Base-by-base conservation (phyloP, 2,329 filamentous ascomycete species). In the Fusarium sulawesiense region DNA sequence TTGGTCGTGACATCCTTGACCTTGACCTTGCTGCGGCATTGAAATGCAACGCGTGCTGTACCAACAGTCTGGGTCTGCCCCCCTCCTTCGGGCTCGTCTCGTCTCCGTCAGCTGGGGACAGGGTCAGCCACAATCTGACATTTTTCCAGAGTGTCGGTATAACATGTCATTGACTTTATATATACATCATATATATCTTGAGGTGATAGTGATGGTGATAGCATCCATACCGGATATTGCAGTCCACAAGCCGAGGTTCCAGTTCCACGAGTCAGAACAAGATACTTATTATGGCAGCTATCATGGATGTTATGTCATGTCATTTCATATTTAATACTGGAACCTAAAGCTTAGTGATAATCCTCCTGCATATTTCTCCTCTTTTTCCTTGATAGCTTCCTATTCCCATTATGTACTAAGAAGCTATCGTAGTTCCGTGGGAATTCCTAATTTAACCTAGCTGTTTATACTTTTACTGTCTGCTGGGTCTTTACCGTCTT, bases 311-410 rank as follows among this genome's bases (percentile, higher is more conserved):
- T 29, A 13, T 29, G 12, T 30, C 29, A 30, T 30, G 29, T 14
- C 12, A 30, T 30, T 30, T 30, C 3, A 30, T 14, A 30, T 14
- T 37, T 37, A 37, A 37, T 37, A 37, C 34, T 37, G 34, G 34
- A 37, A 37, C 34, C 34, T 37, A 37, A 37, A 37, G 34, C 34
- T 37, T n/a, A 37, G 34, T 37, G 34, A 37, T 37, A 37, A 37
- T 37, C 34, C 34, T 37, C 25, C 29, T 63, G 48, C 34, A 48
- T 57, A 21, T 37, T 29, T 54, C 55, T 66, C 55, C 48, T 66
- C 48, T 66, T 65, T 65, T 55, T 44, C 42, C 42, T 54, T 66
- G 54, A 66, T 66, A 20, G 54, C 47, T 54, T 66, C 21, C 34
- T 51, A 51, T 51, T 27, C 54, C 41, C 23, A 44, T 59, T 47